Evolutionary conservation across 768 basidiomycete species (phyloP), one percentile per base, ranked within the genome.

Genomic region (Saitozyma sp.): DNA sequence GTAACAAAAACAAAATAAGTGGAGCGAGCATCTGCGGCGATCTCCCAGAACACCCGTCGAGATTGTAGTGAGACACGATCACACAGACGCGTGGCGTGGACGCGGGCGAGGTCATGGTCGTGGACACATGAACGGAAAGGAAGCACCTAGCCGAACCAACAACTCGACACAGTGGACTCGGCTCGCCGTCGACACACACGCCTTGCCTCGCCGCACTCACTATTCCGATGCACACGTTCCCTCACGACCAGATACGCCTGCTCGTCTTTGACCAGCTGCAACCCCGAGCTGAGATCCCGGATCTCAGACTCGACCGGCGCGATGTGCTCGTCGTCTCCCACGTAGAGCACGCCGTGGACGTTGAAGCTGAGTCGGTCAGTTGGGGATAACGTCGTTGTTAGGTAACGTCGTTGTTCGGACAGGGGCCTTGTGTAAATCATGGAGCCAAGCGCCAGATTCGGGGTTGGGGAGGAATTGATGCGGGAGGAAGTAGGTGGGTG

Each of bases 281-380:
- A 82, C 9, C 89, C 92, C 58, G 86, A 85, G 13, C 91, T 87
- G 37, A 99, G 82, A 39, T 85, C 82, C 20, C 96, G 88, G 66
- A 98, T 94, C 84, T 98, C 95, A 61, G 89, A 87, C 79, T 99
- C 96, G 55, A 99, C 91, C 8, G 96, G 96, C 9, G 95, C 94
- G 61, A 95, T 90, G 52, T 82, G 80, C 20, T 82, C 92, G 72
- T 94, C 91, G 73, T 93, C 93, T 38, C 87, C 85, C 43, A 98
- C 87, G 73, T 92, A 98, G 63, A 99, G 89, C 56, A 97, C 87
- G 19, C 96, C 96, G 70, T 99, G 96, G 19, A 98, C 96, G 76
- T 98, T 98, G 83, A 99, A 99, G 81, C 92, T 93, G 66, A 54
- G 14, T 67, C 59, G 6, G 46, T 56, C 49, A 65, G 39, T 45